Conservation (phyloP, 2,329 filamentous ascomycete species). For the Aspergillus fructus region DNA sequence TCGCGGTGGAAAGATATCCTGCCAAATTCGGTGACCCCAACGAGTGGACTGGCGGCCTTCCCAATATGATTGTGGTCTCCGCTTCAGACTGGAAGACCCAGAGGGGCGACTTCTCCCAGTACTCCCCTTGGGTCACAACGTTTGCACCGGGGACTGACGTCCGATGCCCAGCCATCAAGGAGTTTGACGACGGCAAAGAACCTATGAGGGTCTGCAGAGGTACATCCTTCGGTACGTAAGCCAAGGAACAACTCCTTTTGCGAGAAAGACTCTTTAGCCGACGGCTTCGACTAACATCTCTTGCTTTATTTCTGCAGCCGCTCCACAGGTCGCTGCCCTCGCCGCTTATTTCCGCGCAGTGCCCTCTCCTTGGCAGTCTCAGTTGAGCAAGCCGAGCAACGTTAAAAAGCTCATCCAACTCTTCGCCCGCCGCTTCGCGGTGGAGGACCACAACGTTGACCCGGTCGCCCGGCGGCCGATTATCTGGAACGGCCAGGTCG, state of each 20-base stretch:
- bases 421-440: too few relatives aligned
- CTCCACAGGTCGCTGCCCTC: neutral
- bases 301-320: neutral
- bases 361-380: neutral
- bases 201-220: neutral
- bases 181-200: neutral
- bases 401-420: too few relatives aligned
- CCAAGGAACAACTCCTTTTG: too few relatives aligned
- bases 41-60: neutral
- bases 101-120: neutral
- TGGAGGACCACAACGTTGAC: too few relatives aligned
- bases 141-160: neutral
- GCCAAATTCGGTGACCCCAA: neutral
- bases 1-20: neutral
- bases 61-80: neutral
- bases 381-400: neutral
- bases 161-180: neutral
- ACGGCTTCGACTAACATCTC: neutral
- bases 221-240: neutral
- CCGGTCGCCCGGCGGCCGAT: too few relatives aligned
- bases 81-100: neutral
- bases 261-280: neutral
- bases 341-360: neutral
- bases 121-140: neutral
- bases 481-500: too few relatives aligned